Conservation (phyloP, 2,329 filamentous ascomycete species). For the Sporothrix brasiliensis region DNA sequence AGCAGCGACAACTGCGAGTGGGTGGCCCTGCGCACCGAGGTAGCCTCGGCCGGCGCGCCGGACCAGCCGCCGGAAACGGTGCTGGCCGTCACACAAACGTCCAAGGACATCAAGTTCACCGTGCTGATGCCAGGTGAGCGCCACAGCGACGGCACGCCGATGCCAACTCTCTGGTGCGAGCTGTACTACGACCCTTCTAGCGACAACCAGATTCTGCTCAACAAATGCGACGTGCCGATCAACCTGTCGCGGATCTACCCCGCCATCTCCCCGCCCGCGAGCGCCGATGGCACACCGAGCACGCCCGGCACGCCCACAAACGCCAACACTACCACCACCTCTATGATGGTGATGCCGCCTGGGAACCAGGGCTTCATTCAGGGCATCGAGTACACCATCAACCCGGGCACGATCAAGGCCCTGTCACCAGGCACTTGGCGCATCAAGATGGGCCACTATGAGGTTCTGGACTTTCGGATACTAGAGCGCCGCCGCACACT, state of each 20-base stretch:
- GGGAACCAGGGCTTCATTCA: slow-evolving; percentile 38
- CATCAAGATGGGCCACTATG: slow-evolving; percentile 53
- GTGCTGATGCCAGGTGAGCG: slow-evolving; percentile 57
- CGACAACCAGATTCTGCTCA: slow-evolving; percentile 60
- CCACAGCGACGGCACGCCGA: slow-evolving; percentile 47
- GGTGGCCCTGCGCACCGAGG: slow-evolving; percentile 59
- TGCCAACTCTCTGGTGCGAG: slow-evolving; percentile 61
- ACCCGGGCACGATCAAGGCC: slow-evolving; percentile 50
- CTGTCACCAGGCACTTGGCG: slow-evolving; percentile 61
- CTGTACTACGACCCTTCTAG: slow-evolving; percentile 63
- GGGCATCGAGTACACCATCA: slow-evolving; percentile 43
- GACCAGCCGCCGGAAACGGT: slow-evolving; percentile 59
- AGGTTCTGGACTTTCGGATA: slow-evolving; percentile 61
- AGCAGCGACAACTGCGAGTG: slow-evolving; percentile 59
- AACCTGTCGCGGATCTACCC: slow-evolving; percentile 51
- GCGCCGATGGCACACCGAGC: slow-evolving; percentile 32
- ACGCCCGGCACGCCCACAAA: slow-evolving; percentile 23
- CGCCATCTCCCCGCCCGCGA: slow-evolving; percentile 43
- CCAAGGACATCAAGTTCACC: slow-evolving; percentile 62
- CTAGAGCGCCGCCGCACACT: slow-evolving; percentile 50
- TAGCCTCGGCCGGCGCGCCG: slow-evolving; percentile 54
- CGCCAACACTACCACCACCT: neutral
- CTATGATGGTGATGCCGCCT: neutral
- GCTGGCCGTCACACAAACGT: slow-evolving; percentile 62
- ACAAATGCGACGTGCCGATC: slow-evolving; percentile 59